A percentile compares a stretch with the other conserved stretches of the same genome.
These are phyloP conservation scores for Arthromyces matolae DNA, from an alignment of 768 basidiomycete species.

Conservation along the genomic window DNA sequence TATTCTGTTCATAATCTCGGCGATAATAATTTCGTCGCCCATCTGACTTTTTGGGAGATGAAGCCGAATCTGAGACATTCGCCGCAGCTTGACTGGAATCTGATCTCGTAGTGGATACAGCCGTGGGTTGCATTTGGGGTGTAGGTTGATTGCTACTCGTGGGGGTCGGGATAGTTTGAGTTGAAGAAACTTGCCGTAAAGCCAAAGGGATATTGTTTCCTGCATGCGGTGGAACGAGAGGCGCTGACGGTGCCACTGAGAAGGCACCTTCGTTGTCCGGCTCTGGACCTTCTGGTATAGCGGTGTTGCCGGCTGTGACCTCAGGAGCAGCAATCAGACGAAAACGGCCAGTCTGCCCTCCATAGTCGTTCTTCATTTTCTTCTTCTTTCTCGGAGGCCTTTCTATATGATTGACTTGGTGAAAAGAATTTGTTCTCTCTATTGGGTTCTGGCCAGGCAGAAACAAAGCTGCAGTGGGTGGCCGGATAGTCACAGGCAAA, in stretches of 20 bases:
- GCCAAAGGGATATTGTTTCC: conserved; percentile 1
- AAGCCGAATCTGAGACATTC: no score
- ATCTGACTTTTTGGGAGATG: no score
- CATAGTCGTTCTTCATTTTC: conserved; percentile 32
- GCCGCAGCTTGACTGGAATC: no score
- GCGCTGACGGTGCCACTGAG: conserved; percentile 3
- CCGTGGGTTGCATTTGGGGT: background rate
- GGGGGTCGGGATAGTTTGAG: background rate
- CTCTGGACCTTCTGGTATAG: background rate
- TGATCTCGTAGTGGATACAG: background rate
- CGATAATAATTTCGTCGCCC: conserved; percentile 29
- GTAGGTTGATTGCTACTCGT: background rate
- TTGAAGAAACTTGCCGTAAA: conserved; percentile 1
- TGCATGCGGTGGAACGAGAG: background rate
- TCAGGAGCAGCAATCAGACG: conserved; percentile 38
- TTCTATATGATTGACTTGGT: conserved; percentile 18
- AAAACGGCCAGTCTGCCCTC: conserved; percentile 47
- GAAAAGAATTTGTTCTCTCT: conserved; percentile 24
- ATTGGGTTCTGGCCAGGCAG: conserved; percentile 66
- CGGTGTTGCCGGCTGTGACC: background rate
- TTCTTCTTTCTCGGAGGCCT: conserved; percentile 31
- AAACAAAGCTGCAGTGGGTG: conserved; percentile 30
- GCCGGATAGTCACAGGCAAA: conserved; percentile 17
- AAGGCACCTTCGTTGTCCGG: no score
- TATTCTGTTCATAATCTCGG: conserved; percentile 28